Base-by-base conservation (phyloP, 2,329 filamentous ascomycete species). In the Talaromyces sp. region DNA sequence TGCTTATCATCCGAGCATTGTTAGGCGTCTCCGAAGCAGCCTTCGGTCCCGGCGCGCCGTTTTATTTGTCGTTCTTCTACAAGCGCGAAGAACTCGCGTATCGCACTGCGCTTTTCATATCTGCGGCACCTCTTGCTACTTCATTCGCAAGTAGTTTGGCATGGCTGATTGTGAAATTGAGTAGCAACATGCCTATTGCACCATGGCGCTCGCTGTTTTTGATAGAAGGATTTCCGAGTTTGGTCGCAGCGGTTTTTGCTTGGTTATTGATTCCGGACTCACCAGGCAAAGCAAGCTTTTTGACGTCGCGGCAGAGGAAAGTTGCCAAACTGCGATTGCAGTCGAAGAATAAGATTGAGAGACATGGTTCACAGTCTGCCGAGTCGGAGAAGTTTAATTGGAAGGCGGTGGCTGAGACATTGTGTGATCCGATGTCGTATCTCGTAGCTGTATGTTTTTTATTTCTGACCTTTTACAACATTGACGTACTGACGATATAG, bases 151-250 rank as follows among this genome's bases (percentile, higher is more conserved):
- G 91, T 45, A 89, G 85, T 9, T 82, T 97, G 3, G 92, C 93
- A 8, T 83, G 90, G 88, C 72, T 88, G 24, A 94, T 97, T 67
- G 85, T 93, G 60, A 87, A 86, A 70, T 71, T 92, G 14, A 91
- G 87, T 60, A 79, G 85, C 57, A 72, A 82, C 66, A 82, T 85
- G 1, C 90, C 90, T 16, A 88, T 96, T 59, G 90, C 91, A 0
- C 87, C 90, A 3, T 96, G 93, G 93, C 85, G 93, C n/a, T 83
- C 93, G 1, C 82, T 96, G 33, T 96, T 96, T 72, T 83, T 96
- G 8, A 70, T 94, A 13, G 93, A 96, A 76, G 93, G 92, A 1
- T 94, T 96, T 66, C 93, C 93, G 1, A 92, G 90, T 31, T 84
- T 96, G 50, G 67, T 96, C 9, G 85, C 91, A 13, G 88, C 91